Conservation (phyloP, 176 grass and related monocot genomes). For the Puccinellia tenuiflora region DNA sequence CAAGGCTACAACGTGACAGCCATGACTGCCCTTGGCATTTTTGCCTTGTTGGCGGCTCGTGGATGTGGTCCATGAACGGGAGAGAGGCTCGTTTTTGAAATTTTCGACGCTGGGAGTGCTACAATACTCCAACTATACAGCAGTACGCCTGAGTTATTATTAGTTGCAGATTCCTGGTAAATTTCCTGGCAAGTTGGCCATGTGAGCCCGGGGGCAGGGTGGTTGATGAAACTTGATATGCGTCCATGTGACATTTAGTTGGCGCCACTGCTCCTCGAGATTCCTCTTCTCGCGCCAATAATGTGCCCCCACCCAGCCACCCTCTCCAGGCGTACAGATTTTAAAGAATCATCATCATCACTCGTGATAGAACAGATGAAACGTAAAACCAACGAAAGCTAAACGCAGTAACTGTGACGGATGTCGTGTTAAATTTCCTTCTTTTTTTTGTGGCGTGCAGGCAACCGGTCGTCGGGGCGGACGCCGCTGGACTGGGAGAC, state of each 20-base stretch:
- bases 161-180: conserved; percentile 22
- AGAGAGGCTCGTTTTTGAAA: neutral
- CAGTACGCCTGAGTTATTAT: neutral
- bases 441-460: conserved; percentile 25
- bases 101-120: neutral
- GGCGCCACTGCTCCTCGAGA: conserved; percentile 37
- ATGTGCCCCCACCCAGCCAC: conserved; percentile 12
- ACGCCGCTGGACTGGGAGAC: conserved; percentile 92
- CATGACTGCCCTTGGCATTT: conserved; percentile 28
- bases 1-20: neutral
- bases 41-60: neutral
- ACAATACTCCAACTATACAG: neutral
- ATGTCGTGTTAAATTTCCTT: neutral
- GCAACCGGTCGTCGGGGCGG: conserved; percentile 75
- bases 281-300: conserved; percentile 37
- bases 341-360: conserved; percentile 19
- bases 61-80: conserved; percentile 13
- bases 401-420: conserved; percentile 4
- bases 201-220: conserved; percentile 25
- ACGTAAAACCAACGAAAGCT: conserved; percentile 23
- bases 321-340: conserved; percentile 3
- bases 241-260: conserved; percentile 41
- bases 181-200: conserved; percentile 20
- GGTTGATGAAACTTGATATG: conserved; percentile 17
- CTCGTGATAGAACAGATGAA: neutral